Conservation (phyloP, 2,329 filamentous ascomycete genomes). For the Pyrenophora tritici-repentis region DNA sequence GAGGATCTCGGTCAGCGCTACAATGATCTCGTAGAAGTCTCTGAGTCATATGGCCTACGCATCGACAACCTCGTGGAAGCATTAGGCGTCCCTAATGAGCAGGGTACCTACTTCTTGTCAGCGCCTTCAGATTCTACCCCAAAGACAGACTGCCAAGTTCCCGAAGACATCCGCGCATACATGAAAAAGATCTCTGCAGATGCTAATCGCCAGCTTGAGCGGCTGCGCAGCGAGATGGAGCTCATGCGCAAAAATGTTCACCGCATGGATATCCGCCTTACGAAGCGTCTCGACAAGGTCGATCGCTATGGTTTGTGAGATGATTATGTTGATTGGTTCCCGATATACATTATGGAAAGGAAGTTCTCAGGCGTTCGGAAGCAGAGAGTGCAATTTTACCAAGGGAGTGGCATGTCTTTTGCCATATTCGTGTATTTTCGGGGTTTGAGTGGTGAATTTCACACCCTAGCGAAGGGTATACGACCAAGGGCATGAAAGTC, state of each 20-base stretch:
- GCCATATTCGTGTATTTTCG: background rate
- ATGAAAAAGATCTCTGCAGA: background rate
- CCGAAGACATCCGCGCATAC: background rate
- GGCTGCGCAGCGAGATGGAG: slow-evolving; percentile 16
- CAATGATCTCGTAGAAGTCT: slow-evolving; percentile 6
- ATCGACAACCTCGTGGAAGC: slow-evolving; percentile 33
- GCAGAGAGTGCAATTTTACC: no score
- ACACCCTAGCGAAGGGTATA: no score
- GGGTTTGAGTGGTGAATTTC: no score
- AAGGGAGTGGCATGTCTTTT: background rate
- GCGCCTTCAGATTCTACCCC: background rate
- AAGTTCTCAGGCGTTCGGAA: no score
- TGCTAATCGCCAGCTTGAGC: slow-evolving; percentile 8
- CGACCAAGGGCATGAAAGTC: background rate
- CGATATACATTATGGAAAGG: no score
- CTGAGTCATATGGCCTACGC: slow-evolving; percentile 16
- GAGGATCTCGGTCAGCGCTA: slow-evolving; percentile 12
- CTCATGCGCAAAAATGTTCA: slow-evolving; percentile 23
- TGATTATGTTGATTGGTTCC: background rate
- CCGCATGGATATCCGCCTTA: slow-evolving; percentile 25
- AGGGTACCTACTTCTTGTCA: slow-evolving; percentile 23
- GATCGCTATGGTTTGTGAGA: background rate
- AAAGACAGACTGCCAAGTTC: background rate
- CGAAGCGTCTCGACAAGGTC: slow-evolving; percentile 19
- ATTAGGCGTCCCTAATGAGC: slow-evolving; percentile 28